phyloP scores from a whole-genome alignment of 768 basidiomycete species.

The Podaxis pistillaris region DNA sequence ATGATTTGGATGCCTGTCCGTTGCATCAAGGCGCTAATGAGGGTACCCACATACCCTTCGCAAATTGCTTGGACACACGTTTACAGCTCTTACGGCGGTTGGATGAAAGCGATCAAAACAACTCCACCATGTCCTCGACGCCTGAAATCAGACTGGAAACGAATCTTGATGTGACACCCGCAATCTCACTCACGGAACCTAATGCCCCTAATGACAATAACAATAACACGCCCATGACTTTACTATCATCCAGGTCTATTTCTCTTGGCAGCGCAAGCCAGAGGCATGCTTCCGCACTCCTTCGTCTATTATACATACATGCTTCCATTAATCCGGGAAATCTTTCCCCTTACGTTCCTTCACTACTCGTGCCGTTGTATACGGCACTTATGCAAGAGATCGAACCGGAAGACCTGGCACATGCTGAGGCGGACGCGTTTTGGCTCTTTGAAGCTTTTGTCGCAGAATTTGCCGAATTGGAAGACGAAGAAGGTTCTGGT shows the following conservation, averaged over 20 bases:
- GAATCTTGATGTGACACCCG: conserved; percentile 27
- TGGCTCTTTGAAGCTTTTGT: conserved; percentile 79
- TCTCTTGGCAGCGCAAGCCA: conserved; percentile 49
- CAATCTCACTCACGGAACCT: conserved; percentile 37
- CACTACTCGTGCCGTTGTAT: conserved; percentile 70
- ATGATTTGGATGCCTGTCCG: conserved; percentile 43
- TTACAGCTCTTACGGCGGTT: conserved; percentile 41
- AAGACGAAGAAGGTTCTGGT: conserved; percentile 61
- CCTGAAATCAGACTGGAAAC: conserved; percentile 38
- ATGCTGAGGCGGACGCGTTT: conserved; percentile 79
- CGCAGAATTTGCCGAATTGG: conserved; percentile 71
- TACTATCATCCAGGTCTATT: conserved; percentile 46
- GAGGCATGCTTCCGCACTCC: conserved; percentile 59
- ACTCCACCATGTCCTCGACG: conserved; percentile 33
- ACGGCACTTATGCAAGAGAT: conserved; percentile 59
- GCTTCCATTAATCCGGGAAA: conserved; percentile 69
- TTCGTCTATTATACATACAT: conserved; percentile 73
- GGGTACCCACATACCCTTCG: conserved; percentile 45
- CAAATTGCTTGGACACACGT: conserved; percentile 53
- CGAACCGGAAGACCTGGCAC: conserved; percentile 56
- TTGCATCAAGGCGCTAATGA: conserved; percentile 47
- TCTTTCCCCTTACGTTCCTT: conserved; percentile 64
- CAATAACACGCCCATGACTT: conserved; percentile 31
- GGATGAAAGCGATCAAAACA: conserved; percentile 26
- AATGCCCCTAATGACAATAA: conserved; percentile 25